Evolutionary conservation across 148 eudicot genomes (phyloP).

Genomic region (Rhododendron ferrugineum): DNA sequence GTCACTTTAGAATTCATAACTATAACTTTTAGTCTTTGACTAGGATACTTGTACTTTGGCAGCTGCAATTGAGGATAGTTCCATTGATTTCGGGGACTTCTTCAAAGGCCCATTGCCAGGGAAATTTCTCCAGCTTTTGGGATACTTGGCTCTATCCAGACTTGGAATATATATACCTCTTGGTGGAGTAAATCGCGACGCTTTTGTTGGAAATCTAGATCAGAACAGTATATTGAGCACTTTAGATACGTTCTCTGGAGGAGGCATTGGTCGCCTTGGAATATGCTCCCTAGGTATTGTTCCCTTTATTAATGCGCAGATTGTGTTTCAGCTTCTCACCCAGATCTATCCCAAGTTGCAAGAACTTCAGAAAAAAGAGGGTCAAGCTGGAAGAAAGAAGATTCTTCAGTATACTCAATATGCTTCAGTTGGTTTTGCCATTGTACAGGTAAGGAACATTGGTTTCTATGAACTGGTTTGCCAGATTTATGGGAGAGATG

Average conservation of each 20-base stretch:
- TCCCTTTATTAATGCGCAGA: slow-evolving; percentile 94
- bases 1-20: slow-evolving; percentile 7
- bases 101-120: slow-evolving; percentile 99
- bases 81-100: slow-evolving; percentile 95
- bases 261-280: slow-evolving; percentile 98
- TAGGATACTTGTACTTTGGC: slow-evolving; percentile 40
- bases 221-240: slow-evolving; percentile 88
- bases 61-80: slow-evolving; percentile 99
- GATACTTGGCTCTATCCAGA: slow-evolving; percentile 81
- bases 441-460: slow-evolving; percentile 73
- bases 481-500: not conserved
- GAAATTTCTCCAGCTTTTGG: slow-evolving; percentile 88
- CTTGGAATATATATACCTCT: slow-evolving; percentile 96
- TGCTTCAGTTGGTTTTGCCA: slow-evolving; percentile 98
- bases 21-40: slow-evolving; percentile 32
- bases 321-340: slow-evolving; percentile 95
- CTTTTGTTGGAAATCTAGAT: slow-evolving; percentile 89
- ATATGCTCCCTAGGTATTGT: slow-evolving; percentile 98
- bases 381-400: slow-evolving; percentile 99
- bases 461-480: not conserved
- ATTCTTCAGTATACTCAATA: slow-evolving; percentile 92
- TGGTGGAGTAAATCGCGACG: slow-evolving; percentile 96
- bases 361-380: slow-evolving; percentile 97
- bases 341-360: slow-evolving; percentile 97
- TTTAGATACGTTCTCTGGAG: slow-evolving; percentile 96